Evolutionary conservation across 768 basidiomycete genomes (phyloP).

Genomic region (Coprinopsis marcescibilis): DNA sequence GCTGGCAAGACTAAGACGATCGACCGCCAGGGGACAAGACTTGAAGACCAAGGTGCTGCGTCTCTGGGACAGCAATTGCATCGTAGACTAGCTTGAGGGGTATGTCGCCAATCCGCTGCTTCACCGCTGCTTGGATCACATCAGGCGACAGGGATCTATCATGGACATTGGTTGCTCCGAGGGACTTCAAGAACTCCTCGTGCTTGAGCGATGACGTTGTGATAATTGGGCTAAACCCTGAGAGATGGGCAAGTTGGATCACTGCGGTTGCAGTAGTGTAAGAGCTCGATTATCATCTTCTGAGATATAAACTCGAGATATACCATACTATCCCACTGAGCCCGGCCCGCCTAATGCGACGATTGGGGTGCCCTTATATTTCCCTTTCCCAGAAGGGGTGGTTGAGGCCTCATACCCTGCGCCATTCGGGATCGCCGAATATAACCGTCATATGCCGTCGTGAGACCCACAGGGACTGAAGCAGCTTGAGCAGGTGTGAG

Average conservation of each 20-base stretch:
- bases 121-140: slow-evolving; percentile 10
- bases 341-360: slow-evolving; percentile 24
- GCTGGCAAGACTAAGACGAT: slow-evolving; percentile 29
- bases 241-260: slow-evolving; percentile 30
- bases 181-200: slow-evolving; percentile 23
- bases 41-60: slow-evolving; percentile 20
- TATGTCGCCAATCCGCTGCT: slow-evolving; percentile 17
- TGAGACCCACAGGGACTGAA: too few species aligned
- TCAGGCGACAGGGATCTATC: slow-evolving; percentile 20
- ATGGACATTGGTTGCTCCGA: slow-evolving; percentile 38
- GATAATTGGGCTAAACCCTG: slow-evolving; percentile 39
- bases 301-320: neutral
- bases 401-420: too few species aligned
- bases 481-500: too few species aligned
- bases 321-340: slow-evolving; percentile 25
- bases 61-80: slow-evolving; percentile 17
- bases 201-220: slow-evolving; percentile 29
- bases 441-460: too few species aligned
- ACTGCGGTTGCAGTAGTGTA: slow-evolving; percentile 10
- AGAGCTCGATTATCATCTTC: too few species aligned
- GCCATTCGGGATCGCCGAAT: too few species aligned
- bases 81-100: slow-evolving; percentile 23
- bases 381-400: too few species aligned
- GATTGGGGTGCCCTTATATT: too few species aligned
- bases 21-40: slow-evolving; percentile 30